Percentiles rank a stretch among this genome's conserved stretches.
These are phyloP conservation scores for Musa schizocarpa DNA, from an alignment of 176 grass and related monocot genomes.

Conservation along the genomic window DNA sequence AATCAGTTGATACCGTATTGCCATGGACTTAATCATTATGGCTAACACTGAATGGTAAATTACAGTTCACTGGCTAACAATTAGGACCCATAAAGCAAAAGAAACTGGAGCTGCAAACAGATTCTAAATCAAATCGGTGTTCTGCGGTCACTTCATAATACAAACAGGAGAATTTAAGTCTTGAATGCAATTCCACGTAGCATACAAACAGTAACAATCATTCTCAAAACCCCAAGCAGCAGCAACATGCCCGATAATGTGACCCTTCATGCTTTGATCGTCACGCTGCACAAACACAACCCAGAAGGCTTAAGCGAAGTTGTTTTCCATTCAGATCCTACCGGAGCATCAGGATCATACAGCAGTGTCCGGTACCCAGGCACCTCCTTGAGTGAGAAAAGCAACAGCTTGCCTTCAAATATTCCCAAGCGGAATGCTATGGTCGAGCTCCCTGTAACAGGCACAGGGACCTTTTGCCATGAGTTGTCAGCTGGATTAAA, in stretches of 20 bases:
- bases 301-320: conserved; percentile 38
- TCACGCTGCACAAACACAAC: conserved; percentile 47
- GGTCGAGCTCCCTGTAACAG: conserved; percentile 38
- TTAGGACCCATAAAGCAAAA: no score
- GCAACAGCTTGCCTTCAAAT: conserved; percentile 36
- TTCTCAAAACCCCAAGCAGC: background rate
- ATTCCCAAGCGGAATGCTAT: conserved; percentile 51
- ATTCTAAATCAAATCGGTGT: no score
- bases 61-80: no score
- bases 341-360: conserved; percentile 38
- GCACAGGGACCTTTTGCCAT: conserved; percentile 37
- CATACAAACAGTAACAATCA: background rate
- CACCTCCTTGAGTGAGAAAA: conserved; percentile 44
- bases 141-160: no score
- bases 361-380: conserved; percentile 38
- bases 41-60: no score
- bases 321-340: conserved; percentile 42
- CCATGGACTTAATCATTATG: no score
- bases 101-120: no score
- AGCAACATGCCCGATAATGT: background rate
- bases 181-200: no score
- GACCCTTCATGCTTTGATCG: conserved; percentile 45
- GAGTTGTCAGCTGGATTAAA: conserved; percentile 42
- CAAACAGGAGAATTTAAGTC: no score
- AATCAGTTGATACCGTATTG: no score